Evolutionary conservation across 2,329 filamentous ascomycete species (phyloP), one percentile per base, ranked within the genome.

Genomic region (Colletotrichum sp.): DNA sequence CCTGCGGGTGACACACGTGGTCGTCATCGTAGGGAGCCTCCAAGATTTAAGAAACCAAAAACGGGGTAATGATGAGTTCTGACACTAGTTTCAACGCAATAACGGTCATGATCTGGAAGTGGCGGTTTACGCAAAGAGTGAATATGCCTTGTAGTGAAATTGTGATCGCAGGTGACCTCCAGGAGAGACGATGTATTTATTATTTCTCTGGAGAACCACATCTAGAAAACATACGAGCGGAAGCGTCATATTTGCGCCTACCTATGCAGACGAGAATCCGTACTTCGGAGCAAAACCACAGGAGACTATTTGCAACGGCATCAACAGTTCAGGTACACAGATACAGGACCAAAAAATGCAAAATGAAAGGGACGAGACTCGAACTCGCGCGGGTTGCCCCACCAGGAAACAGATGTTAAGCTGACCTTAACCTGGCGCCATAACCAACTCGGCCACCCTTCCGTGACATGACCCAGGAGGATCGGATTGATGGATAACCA

Each of bases 361-460:
- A 74, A 74, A 67, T 74, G 72, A 74, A 63, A 74, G 72, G 72
- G 72, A 74, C 72, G 72, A 74, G 72, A 74, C 72, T 74, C 72
- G 72, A 74, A 74, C 72, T 74, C 72, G 72, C 72, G 72, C 72
- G 72, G 72, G 72, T 74, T 74, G 69, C 72, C 71, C 72, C 72
- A 74, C 72, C 72, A 74, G 72, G 72, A 74, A 72, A 74, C 63
- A 74, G 72, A 74, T 72, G 63, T 74, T 74, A 74, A 74, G 72
- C 62, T 74, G 63, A 67, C 72, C 72, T 74, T 74, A 74, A 74
- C 72, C 72, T 74, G 72, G 68, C 72, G 72, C 72, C 72, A 74
- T 74, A 74, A 74, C 72, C 72, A 74, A 74, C 72, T 74, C 72
- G 72, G 72, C 72, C 72, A 74, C 72, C 72, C 72, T 74, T 63